phyloP scores from a whole-genome alignment of 2,329 filamentous ascomycete genomes.

The Elsinoe perseae region DNA sequence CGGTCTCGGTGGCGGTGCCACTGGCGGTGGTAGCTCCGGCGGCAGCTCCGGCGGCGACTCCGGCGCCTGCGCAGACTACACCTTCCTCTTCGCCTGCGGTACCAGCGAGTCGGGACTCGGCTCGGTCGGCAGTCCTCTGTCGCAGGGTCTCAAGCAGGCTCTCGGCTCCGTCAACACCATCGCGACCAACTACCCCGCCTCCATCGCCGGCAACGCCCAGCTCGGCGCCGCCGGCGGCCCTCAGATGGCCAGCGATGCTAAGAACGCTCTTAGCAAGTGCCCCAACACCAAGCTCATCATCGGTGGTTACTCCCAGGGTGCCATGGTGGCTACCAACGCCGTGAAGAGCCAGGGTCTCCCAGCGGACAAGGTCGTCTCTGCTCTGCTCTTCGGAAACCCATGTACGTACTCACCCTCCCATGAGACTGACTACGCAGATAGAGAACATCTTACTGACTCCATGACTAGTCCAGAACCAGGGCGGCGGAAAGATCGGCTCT shows the following conservation, averaged over 20 bases:
- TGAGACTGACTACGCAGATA: neutral
- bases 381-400: conserved; percentile 27
- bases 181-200: conserved; percentile 46
- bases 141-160: conserved; percentile 36
- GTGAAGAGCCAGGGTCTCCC: conserved; percentile 14
- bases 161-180: conserved; percentile 41
- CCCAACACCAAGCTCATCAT: conserved; percentile 25
- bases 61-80: conserved; percentile 40
- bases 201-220: conserved; percentile 20
- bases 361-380: conserved; percentile 18
- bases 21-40: conserved; percentile 18
- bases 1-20: neutral
- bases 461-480: neutral
- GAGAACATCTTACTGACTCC: neutral
- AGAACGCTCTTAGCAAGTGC: conserved; percentile 22
- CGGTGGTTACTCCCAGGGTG: conserved; percentile 26
- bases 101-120: conserved; percentile 45
- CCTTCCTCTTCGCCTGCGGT: conserved; percentile 51
- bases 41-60: conserved; percentile 22
- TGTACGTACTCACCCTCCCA: neutral
- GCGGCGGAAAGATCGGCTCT: neutral
- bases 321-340: conserved; percentile 24
- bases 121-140: conserved; percentile 45
- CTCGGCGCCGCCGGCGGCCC: conserved; percentile 21
- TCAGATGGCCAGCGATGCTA: conserved; percentile 20